phyloP scores from a whole-genome alignment of 805 yeast species.

The Saccharomycopsis malanga region DNA sequence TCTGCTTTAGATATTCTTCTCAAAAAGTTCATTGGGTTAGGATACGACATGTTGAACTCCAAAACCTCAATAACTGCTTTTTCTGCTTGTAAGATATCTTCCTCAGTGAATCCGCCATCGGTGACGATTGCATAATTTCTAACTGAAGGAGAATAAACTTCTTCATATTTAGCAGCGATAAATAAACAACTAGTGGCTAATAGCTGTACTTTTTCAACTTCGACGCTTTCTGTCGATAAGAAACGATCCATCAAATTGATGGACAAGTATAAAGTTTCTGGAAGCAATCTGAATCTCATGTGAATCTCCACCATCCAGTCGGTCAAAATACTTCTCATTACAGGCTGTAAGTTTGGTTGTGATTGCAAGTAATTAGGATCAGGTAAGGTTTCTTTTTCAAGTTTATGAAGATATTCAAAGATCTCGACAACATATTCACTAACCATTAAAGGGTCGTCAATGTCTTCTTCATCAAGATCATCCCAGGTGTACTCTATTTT shows the following conservation, averaged over 20 bases:
- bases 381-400: slow-evolving; percentile 69
- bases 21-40: slow-evolving; percentile 85
- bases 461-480: slow-evolving; percentile 64
- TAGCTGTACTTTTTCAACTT: slow-evolving; percentile 73
- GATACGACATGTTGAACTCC: slow-evolving; percentile 70
- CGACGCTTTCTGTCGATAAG: slow-evolving; percentile 65
- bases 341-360: slow-evolving; percentile 65
- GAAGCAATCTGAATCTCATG: slow-evolving; percentile 69
- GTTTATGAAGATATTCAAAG: slow-evolving; percentile 66
- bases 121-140: slow-evolving; percentile 82
- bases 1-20: slow-evolving; percentile 88
- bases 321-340: slow-evolving; percentile 79
- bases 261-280: slow-evolving; percentile 79
- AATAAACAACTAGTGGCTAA: slow-evolving; percentile 80
- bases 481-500: slow-evolving; percentile 45
- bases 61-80: slow-evolving; percentile 65
- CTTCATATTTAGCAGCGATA: slow-evolving; percentile 91
- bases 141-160: slow-evolving; percentile 80
- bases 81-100: slow-evolving; percentile 79
- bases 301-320: slow-evolving; percentile 94
- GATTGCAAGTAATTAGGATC: slow-evolving; percentile 58
- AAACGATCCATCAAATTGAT: slow-evolving; percentile 84
- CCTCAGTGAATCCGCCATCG: slow-evolving; percentile 76
- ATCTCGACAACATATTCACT: slow-evolving; percentile 87
- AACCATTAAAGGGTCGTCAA: slow-evolving; percentile 79